Percentiles rank a stretch among this genome's conserved stretches.
These are phyloP conservation scores for Penicillium subrubescens DNA, from an alignment of 495 filamentous ascomycete species.

Conservation along the genomic window DNA sequence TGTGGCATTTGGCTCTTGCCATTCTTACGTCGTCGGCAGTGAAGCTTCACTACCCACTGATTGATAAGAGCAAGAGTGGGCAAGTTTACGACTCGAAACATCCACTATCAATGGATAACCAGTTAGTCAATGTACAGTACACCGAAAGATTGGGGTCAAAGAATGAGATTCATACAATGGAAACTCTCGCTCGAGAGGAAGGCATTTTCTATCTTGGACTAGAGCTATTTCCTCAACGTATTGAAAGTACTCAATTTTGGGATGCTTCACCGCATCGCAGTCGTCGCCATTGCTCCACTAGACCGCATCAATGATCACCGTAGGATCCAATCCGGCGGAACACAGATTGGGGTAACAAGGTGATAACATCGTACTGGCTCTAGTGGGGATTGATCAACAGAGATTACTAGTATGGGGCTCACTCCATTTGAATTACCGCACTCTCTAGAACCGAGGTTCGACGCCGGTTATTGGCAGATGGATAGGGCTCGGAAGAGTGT, in stretches of 20 bases:
- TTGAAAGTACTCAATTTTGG: neutral
- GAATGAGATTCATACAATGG: neutral
- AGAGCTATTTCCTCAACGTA: neutral
- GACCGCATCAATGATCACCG: neutral
- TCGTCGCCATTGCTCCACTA: neutral
- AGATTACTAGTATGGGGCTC: neutral
- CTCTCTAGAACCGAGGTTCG: neutral
- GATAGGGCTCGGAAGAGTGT: neutral
- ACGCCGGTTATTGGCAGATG: neutral
- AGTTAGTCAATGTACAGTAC: too few relatives aligned
- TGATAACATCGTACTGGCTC: neutral
- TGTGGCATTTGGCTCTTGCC: too few relatives aligned
- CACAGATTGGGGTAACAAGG: neutral
- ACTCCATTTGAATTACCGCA: neutral
- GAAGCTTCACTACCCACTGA: neutral
- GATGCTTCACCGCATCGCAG: neutral
- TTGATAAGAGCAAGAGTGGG: neutral
- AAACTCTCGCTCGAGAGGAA: neutral
- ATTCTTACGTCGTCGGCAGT: too few relatives aligned
- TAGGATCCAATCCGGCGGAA: neutral
- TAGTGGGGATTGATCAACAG: neutral
- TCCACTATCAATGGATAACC: too few relatives aligned
- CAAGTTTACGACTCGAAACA: neutral
- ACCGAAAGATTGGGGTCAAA: neutral
- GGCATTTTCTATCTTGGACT: neutral